Conservation (phyloP, 805 yeast species). For the Starmerella bombi region DNA sequence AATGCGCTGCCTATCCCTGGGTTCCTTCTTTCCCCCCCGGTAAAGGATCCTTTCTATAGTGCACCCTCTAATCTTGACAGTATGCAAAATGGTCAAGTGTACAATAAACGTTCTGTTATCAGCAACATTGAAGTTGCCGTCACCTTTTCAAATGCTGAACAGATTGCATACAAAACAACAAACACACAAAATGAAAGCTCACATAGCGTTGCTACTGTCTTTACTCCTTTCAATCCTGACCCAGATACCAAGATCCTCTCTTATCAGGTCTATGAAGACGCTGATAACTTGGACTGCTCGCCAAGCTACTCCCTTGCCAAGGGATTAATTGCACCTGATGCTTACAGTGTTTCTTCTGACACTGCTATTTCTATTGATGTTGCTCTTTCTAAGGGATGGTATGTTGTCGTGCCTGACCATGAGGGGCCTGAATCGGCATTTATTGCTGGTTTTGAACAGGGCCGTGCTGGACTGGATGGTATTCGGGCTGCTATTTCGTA, state of each 20-base stretch:
- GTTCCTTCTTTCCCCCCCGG: neutral
- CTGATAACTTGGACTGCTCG: slow-evolving; percentile 22
- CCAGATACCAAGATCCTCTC: slow-evolving; percentile 14
- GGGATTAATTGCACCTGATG: slow-evolving; percentile 3
- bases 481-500: slow-evolving; percentile 14
- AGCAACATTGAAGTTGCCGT: neutral
- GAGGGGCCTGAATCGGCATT: slow-evolving; percentile 26
- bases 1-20: neutral
- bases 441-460: slow-evolving; percentile 22
- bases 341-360: neutral
- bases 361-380: no score
- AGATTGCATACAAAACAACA: no score
- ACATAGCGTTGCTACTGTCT: slow-evolving; percentile 17
- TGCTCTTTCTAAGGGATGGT: slow-evolving; percentile 8
- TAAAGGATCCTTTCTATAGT: slow-evolving; percentile 11
- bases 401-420: slow-evolving; percentile 17
- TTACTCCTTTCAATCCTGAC: slow-evolving; percentile 10
- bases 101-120: slow-evolving; percentile 2
- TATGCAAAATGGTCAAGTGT: no score
- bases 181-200: slow-evolving; percentile 8
- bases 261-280: slow-evolving; percentile 24
- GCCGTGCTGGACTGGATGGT: slow-evolving; percentile 23
- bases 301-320: slow-evolving; percentile 22
- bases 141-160: neutral
- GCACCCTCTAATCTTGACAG: no score